Evolutionary conservation across 208 protist genomes (phyloP), one percentile per base, ranked within the genome.

Genomic region (Balamuthia mandrillaris): DNA sequence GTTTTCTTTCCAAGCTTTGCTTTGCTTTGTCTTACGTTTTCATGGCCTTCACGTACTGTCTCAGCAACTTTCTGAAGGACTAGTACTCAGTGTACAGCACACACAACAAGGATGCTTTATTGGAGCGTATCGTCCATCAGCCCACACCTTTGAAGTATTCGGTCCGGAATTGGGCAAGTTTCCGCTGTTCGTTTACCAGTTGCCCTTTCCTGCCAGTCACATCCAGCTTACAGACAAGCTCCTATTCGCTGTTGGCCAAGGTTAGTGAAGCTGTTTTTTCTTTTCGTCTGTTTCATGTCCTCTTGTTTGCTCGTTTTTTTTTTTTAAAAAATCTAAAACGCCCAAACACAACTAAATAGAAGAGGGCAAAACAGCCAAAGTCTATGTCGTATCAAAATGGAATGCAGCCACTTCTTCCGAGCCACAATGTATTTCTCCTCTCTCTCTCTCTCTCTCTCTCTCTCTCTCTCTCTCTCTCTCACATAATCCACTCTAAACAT

Each of bases 131-230:
- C 63, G 51, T 24, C 63, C 63, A 42, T 42, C 51, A 18, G 51
- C 63, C 24, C 63, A 72, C 63, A 72, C 63, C 10, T 72, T 51
- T 42, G 63, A 72, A 42, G 63, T 72, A 24, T 72, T 72, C 16
- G 63, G 63, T 10, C 63, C 63, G 33, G 63, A 72, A 7, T 12
- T 72, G 63, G 63, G 63, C 63, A 72, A 72, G 63, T 72, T 72
- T 35, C 41, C 63, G 18, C 63, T 72, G 3, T 72, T 72, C 14
- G 63, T 72, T 7, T 72, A 72, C n/a, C 63, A 72, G 21, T 18
- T 72, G 63, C 63, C 63, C 2, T 72, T 42, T 16, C 39, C 63
- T 35, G 41, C 63, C 39, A 72, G 41, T 35, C 63, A 72, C 21
- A 72, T 72, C n/a, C 37, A 51, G 12, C 63, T 72, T n/a, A 49